These are phyloP conservation scores for Didymella segeticola DNA, from an alignment of 2,329 filamentous ascomycete genomes.

Conservation along the genomic window DNA sequence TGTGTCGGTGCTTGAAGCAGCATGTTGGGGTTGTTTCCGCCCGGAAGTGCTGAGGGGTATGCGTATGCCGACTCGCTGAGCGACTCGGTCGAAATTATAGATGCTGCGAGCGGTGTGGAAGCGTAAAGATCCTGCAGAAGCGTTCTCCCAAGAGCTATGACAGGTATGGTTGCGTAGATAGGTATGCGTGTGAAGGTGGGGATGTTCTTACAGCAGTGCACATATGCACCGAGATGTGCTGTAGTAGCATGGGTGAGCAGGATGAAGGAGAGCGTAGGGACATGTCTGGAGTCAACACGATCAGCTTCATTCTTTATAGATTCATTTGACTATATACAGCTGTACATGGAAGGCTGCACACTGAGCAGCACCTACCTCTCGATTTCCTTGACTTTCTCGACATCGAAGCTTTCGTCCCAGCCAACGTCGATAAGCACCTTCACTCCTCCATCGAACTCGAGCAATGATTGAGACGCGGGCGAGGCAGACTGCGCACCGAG, in stretches of 20 bases:
- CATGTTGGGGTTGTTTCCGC: slow-evolving; percentile 55
- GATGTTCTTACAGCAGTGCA: slow-evolving; percentile 96
- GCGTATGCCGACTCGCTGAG: slow-evolving; percentile 69
- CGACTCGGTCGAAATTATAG: slow-evolving; percentile 75
- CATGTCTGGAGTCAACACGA: slow-evolving; percentile 65
- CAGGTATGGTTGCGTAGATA: slow-evolving; percentile 90
- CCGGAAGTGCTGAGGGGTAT: slow-evolving; percentile 60
- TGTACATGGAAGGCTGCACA: slow-evolving; percentile 11
- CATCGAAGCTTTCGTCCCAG: slow-evolving; percentile 93
- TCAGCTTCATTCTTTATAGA: slow-evolving; percentile 29
- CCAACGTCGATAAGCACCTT: slow-evolving; percentile 94
- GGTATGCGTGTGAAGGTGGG: slow-evolving; percentile 91
- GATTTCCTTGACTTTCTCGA: slow-evolving; percentile 80
- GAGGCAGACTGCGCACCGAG: slow-evolving; percentile 90
- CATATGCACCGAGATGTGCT: slow-evolving; percentile 89
- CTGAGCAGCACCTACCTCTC: slow-evolving; percentile 71
- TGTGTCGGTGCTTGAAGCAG: slow-evolving; percentile 74
- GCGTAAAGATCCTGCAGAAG: slow-evolving; percentile 91
- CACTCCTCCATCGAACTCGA: slow-evolving; percentile 95
- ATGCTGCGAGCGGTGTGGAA: slow-evolving; percentile 85
- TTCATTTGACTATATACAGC: slow-evolving; percentile 20
- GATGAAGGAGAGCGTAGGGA: slow-evolving; percentile 89
- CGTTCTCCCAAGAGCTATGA: slow-evolving; percentile 90
- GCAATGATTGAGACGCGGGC: slow-evolving; percentile 87
- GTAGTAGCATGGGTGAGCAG: slow-evolving; percentile 94